Evolutionary conservation across 1,284 basidiomycete genomes (phyloP).

Genomic region (Chalciporus piperatoides): DNA sequence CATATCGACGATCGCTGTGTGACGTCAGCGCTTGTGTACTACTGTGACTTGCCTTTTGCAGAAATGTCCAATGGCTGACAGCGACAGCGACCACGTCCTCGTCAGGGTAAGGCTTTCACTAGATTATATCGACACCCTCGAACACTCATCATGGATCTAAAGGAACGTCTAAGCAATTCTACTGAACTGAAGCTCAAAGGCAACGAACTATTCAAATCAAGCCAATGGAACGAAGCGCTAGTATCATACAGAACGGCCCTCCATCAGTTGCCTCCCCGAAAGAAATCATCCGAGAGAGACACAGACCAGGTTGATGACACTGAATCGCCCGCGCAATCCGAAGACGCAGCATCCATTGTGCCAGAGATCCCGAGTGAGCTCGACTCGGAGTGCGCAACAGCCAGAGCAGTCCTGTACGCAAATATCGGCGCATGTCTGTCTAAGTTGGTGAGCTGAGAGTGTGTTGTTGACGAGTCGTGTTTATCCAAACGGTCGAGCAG

Average conservation of each 20-base stretch:
- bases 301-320: slow-evolving; percentile 12
- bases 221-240: slow-evolving; percentile 64
- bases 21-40: neutral
- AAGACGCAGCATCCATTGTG: slow-evolving; percentile 2
- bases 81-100: slow-evolving; percentile 1
- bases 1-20: neutral
- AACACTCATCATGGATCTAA: slow-evolving; percentile 11
- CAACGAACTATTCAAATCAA: slow-evolving; percentile 48
- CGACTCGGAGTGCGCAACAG: slow-evolving; percentile 49
- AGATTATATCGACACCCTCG: neutral
- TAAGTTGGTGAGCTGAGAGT: slow-evolving; percentile 56
- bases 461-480: neutral
- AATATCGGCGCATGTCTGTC: slow-evolving; percentile 81
- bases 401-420: slow-evolving; percentile 66
- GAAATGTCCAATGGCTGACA: slow-evolving; percentile 7
- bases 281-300: slow-evolving; percentile 16
- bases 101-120: neutral
- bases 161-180: slow-evolving; percentile 48
- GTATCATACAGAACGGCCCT: slow-evolving; percentile 59
- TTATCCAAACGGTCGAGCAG: slow-evolving; percentile 37
- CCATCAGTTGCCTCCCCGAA: slow-evolving; percentile 50
- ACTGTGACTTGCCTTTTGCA: neutral
- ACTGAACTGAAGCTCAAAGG: slow-evolving; percentile 60
- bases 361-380: slow-evolving; percentile 18
- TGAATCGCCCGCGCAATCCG: slow-evolving; percentile 15